A percentile compares a stretch with the other conserved stretches of the same genome.
These are phyloP conservation scores for Globisporangium middletonii DNA, from an alignment of 352 stramenopile genomes.

Conservation along the genomic window DNA sequence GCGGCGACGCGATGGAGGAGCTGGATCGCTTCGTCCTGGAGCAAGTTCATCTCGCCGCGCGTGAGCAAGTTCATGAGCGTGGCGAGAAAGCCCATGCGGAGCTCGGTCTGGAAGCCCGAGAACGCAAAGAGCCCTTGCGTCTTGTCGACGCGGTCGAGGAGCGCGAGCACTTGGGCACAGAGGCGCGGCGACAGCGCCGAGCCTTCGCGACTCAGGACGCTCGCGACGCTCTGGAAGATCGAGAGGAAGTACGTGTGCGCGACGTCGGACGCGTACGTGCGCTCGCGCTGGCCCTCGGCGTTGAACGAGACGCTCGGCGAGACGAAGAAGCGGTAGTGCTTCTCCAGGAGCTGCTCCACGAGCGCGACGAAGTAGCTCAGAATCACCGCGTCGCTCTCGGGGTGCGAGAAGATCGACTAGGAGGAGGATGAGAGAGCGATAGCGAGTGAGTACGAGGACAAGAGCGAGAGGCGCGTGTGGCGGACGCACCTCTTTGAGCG, in stretches of 20 bases:
- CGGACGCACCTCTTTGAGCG: constrained; percentile 61
- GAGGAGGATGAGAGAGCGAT: not conserved
- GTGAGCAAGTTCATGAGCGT: constrained; percentile 78
- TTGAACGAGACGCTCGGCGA: constrained; percentile 36
- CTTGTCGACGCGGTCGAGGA: constrained; percentile 64
- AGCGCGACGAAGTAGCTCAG: constrained; percentile 66
- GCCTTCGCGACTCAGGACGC: constrained; percentile 47
- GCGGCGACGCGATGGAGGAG: constrained; percentile 62
- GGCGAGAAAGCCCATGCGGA: constrained; percentile 70
- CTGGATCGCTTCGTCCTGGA: constrained; percentile 70
- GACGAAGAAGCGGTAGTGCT: constrained; percentile 82
- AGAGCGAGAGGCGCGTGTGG: not conserved
- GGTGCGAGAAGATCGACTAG: constrained; percentile 66
- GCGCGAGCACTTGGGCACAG: constrained; percentile 63
- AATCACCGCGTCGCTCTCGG: constrained; percentile 63
- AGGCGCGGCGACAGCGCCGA: constrained; percentile 50
- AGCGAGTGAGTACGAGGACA: not conserved
- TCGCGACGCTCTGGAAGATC: constrained; percentile 72
- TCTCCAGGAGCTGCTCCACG: constrained; percentile 70
- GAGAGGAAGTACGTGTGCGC: constrained; percentile 68
- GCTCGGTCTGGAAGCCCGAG: constrained; percentile 59
- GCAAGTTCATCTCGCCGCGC: constrained; percentile 70
- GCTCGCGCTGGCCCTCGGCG: constrained; percentile 42
- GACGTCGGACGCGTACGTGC: constrained; percentile 53
- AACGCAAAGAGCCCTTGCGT: constrained; percentile 65